Evolutionary conservation across 805 yeast species (phyloP), one percentile per base, ranked within the genome.

Genomic region (Candida schatavii): DNA sequence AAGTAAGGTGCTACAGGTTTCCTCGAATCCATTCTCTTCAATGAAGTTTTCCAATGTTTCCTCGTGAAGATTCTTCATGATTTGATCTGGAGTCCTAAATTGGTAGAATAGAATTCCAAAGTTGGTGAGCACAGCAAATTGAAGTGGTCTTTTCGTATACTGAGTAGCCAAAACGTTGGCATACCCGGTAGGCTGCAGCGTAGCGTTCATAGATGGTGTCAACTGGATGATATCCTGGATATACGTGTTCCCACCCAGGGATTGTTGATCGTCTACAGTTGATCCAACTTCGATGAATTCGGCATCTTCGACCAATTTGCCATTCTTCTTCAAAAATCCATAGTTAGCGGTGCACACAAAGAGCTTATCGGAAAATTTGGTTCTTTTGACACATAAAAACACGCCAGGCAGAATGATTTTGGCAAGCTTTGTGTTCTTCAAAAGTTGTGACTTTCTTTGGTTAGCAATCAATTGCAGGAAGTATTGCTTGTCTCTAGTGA

Each of bases 151-250:
- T 15, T 77, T 63, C 14, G 81, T 77, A 56, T 88, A 91, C 54
- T 90, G 97, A 5, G 91, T 81, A 1, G 97, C 95, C 61, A 87
- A 80, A 45, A 81, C 81, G 57, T 91, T 90, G 7, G 88, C 87
- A 57, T 82, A 88, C 2, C 97, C 96, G 51, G 72, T 78, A 17
- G 96, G 95, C 35, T 78, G 78, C 33, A 77, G 65, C 0, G 91
- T 76, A 1, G 95, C 88, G 54, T 78, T 77, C 72, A 83, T 83
- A 2, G 81, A 67, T 13, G 86, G 80, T 0, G 91, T 77, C 34
- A 87, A 55, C 46, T 84, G 86, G 14, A 81, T 77, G 47, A 90
- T 81, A 37, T 85, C 87, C 53, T 83, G 89, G 20, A 90, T 80
- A 26, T 57, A 62, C 2, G 69, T 59, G 14, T 52, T 54, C 18